Base-by-base conservation (phyloP, 164 flowering plant genomes). In the Aristolochia contorta region DNA sequence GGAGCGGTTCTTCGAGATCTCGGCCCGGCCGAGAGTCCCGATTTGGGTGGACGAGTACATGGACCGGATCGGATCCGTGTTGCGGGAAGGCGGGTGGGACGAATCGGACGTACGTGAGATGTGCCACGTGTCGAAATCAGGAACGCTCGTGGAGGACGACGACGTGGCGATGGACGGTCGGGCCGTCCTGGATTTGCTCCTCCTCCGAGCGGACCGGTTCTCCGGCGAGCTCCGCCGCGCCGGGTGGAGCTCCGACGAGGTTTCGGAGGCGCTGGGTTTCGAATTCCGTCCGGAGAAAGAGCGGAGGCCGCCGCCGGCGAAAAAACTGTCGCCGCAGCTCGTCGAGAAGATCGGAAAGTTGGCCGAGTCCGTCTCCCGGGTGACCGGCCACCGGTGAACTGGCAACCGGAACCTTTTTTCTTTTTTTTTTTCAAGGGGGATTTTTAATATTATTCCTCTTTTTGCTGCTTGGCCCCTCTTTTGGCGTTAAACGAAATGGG, bases 191-290 rank as follows among this genome's bases (percentile, higher is more conserved):
- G 97, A 94, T 21, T 85, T 84, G 14, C 72, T 94, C 27, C 78
- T 89, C 0, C 47, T 90, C 59, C 88, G 85, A 71, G 86, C 86
- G 54, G 96, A 84, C 67, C 80, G 83, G 67, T 80, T 84, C 33
- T 85, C 99, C 27, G 89, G 82, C 14, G 67, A 79, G 54, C 75
- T 94, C 54, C 78, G 87, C 3, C 80, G 82, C 71, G 83, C 91
- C 22, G 99, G 99, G 45, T 94, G 99, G 99, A 86, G 93, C 78
- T 78, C 88, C 49, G 96, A 89, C 54, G 99, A 94, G 65, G 91
- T 94, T 0, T 81, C 91, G 32, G 91, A 94, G 3, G 96, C 84
- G 0, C 64, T 94, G 12, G 93, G 97, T 9, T 89, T 94, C 53
- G 79, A 90, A 73, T 85, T 80, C 49, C 75, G 85, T 30, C 76